These are phyloP conservation scores for Aspergillus pseudonomiae DNA, from an alignment of 2,329 filamentous ascomycete species.

Conservation along the genomic window DNA sequence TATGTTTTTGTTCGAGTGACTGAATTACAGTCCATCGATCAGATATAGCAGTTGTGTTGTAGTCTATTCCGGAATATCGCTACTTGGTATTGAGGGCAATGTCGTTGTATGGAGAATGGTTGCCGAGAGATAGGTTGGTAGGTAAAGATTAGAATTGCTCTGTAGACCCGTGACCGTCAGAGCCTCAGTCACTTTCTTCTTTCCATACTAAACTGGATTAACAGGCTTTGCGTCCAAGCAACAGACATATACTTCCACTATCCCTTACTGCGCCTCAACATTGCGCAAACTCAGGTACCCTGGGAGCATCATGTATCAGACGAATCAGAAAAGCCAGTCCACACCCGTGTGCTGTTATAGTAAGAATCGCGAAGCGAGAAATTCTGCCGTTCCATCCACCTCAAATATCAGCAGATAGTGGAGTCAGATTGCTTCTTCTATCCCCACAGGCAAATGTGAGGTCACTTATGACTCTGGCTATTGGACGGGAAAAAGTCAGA, in stretches of 20 bases:
- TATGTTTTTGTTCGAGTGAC: background rate
- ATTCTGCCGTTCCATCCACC: background rate
- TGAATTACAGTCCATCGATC: background rate
- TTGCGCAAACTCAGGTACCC: background rate
- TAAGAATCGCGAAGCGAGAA: background rate
- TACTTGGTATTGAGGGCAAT: background rate
- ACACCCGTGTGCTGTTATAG: background rate
- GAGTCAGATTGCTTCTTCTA: background rate
- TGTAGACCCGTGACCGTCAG: background rate
- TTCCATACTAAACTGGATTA: background rate
- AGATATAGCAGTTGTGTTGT: background rate
- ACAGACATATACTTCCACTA: background rate
- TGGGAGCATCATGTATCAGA: background rate
- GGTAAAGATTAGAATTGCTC: background rate
- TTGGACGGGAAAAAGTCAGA: background rate
- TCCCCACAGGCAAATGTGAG: background rate
- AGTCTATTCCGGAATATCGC: background rate
- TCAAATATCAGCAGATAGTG: no score
- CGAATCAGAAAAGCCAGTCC: background rate
- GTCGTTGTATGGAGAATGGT: background rate
- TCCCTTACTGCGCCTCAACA: background rate
- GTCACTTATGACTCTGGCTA: background rate
- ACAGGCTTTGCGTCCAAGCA: background rate
- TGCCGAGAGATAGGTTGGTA: background rate
- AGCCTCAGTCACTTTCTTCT: background rate